Conservation (phyloP, 306 rosid species). For the Sechiopsis laciniata region DNA sequence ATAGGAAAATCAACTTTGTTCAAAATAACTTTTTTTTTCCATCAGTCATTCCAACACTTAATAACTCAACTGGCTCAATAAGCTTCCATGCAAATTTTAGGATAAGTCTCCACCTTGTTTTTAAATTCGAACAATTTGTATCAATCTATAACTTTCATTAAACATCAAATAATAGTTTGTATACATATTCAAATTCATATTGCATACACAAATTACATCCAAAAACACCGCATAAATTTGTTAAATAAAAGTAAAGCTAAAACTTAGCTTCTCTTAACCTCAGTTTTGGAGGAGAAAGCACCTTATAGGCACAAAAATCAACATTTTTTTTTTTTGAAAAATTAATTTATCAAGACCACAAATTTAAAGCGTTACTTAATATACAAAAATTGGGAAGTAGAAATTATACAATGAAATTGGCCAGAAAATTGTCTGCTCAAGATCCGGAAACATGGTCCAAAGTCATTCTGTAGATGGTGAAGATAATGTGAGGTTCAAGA, state of each 20-base stretch:
- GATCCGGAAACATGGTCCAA: conserved; percentile 16
- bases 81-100: too few relatives aligned
- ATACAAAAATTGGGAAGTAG: conserved; percentile 13
- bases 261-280: conserved; percentile 1
- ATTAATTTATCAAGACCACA: conserved; percentile 14
- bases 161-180: too few relatives aligned
- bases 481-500: conserved; percentile 62
- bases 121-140: too few relatives aligned
- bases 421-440: conserved; percentile 14
- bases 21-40: too few relatives aligned
- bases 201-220: conserved; percentile 2
- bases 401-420: conserved; percentile 24
- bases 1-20: too few relatives aligned
- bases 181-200: neutral
- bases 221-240: neutral
- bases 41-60: too few relatives aligned
- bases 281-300: conserved; percentile 3
- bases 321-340: neutral
- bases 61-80: too few relatives aligned
- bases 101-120: too few relatives aligned
- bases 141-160: too few relatives aligned
- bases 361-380: conserved; percentile 16
- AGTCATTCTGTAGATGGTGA: conserved; percentile 52
- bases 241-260: neutral
- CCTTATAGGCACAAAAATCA: conserved; percentile 6